Evolutionary conservation across 2,329 filamentous ascomycete species (phyloP).

Genomic region (Nannizziopsis barbatae): DNA sequence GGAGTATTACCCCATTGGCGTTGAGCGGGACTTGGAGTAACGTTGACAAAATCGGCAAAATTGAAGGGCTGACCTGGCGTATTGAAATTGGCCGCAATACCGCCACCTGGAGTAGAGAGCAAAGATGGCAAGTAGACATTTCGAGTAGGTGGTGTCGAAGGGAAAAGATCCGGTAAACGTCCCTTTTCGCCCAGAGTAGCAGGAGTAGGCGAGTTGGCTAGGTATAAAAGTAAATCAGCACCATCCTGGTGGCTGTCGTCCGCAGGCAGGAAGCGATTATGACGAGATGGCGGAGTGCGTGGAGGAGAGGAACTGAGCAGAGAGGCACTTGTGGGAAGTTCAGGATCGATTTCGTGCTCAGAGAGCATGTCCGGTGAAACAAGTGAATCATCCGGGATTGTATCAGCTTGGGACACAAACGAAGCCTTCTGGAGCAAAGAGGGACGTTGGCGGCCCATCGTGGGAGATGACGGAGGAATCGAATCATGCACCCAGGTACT

Average conservation of each 20-base stretch:
- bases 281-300: conserved; percentile 61
- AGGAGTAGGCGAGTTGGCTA: conserved; percentile 83
- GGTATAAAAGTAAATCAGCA: conserved; percentile 66
- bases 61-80: conserved; percentile 83
- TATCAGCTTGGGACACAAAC: conserved; percentile 62
- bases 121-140: conserved; percentile 42
- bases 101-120: conserved; percentile 49
- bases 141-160: conserved; percentile 65
- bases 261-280: conserved; percentile 41
- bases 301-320: conserved; percentile 69
- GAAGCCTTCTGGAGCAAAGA: conserved; percentile 54
- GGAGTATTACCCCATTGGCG: conserved; percentile 59
- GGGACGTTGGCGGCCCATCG: conserved; percentile 62
- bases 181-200: conserved; percentile 47
- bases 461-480: conserved; percentile 75
- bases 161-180: conserved; percentile 45
- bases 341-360: conserved; percentile 72
- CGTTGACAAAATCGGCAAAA: conserved; percentile 94
- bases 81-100: conserved; percentile 61
- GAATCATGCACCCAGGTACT: conserved; percentile 68
- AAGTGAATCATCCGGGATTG: conserved; percentile 48
- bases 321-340: conserved; percentile 51
- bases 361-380: conserved; percentile 33
- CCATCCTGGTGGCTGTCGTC: conserved; percentile 61
- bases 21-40: conserved; percentile 90